Percentiles rank a stretch among this genome's conserved stretches.
Conservation (phyloP, 768 basidiomycete genomes). For the Auricularia sp. region DNA sequence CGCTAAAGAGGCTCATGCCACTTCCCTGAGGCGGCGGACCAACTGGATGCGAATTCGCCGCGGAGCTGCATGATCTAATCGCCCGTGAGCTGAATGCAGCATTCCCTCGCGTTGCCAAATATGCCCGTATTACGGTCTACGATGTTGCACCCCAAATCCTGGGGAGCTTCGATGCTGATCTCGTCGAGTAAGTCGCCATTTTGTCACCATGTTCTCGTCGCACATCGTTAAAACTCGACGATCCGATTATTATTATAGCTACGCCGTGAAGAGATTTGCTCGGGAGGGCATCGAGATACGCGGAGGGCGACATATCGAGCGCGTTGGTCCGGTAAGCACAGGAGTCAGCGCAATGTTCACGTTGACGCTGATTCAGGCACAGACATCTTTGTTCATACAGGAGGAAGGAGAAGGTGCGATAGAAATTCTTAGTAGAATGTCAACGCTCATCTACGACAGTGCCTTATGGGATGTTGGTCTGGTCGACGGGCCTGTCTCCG, state of each 20-base stretch:
- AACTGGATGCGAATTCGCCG: constrained; percentile 75
- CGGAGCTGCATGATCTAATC: constrained; percentile 71
- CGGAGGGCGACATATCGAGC: constrained; percentile 63
- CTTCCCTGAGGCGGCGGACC: constrained; percentile 51
- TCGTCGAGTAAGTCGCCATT: constrained; percentile 40
- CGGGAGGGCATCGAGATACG: constrained; percentile 66
- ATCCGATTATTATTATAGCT: constrained; percentile 30
- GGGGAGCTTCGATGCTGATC: constrained; percentile 56
- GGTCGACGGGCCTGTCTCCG: constrained; percentile 78
- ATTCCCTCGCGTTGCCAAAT: constrained; percentile 51
- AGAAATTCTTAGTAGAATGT: constrained; percentile 4
- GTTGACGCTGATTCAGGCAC: constrained; percentile 27
- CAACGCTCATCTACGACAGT: constrained; percentile 31
- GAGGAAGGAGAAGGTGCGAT: constrained; percentile 57
- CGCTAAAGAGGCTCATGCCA: background rate
- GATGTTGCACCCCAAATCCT: constrained; percentile 76
- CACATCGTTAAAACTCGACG: constrained; percentile 1
- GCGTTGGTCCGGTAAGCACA: constrained; percentile 43
- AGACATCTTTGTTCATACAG: constrained; percentile 47
- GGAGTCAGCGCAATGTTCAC: background rate
- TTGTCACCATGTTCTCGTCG: background rate
- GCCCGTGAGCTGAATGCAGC: constrained; percentile 51
- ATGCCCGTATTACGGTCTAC: constrained; percentile 67
- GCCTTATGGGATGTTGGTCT: constrained; percentile 73
- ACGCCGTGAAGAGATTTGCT: constrained; percentile 58